Base-by-base conservation (phyloP, 2,329 filamentous ascomycete species). In the Monosporascus sp. region DNA sequence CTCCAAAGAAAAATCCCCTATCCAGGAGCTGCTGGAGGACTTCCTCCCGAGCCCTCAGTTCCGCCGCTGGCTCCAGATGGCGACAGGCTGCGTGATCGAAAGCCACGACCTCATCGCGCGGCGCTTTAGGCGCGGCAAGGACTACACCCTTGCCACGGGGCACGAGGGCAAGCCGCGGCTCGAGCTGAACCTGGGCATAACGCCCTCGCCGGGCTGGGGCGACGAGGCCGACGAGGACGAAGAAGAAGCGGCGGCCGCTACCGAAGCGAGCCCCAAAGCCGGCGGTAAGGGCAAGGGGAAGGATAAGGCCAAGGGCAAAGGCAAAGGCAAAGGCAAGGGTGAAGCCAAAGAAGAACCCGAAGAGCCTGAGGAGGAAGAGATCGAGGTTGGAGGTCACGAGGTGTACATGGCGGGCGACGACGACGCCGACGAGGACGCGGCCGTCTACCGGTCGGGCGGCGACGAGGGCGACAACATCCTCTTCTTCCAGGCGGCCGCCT, bases 351-450 rank as follows among this genome's bases (percentile, higher is more conserved):
- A 56, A 11, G 62, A 65, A 35, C 63, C 69, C 27, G 63, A 67
- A 8, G 56, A 59, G n/a, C 64, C 68, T 5, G 65, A 71, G 31
- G 72, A 73, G 31, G 72, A 73, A 19, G 74, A 77, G 20, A 16
- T 46, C 11, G 82, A 87, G 50, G 83, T 89, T 1, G 89, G 89
- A 52, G 89, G 89, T 35, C 88, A 91, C 67, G 88, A 92, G 65
- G 88, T 96, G 55, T 97, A 96, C 78, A 96, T 97, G 91, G 92
- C 91, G 0, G 89, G 87, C 50, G 89, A 92, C 49, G 88, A 91
- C 40, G 86, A 87, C 41, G 75, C 78, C 52, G 80, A 84, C 22
- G 80, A 78, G 11, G 90, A 95, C 69, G 92, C 93, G 1, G 94
- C 94, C 8, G 81, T 99, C 49, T 99, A 99, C 78, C 87, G 87